phyloP scores from a whole-genome alignment of 768 basidiomycete species.

The Trametes meyenii region DNA sequence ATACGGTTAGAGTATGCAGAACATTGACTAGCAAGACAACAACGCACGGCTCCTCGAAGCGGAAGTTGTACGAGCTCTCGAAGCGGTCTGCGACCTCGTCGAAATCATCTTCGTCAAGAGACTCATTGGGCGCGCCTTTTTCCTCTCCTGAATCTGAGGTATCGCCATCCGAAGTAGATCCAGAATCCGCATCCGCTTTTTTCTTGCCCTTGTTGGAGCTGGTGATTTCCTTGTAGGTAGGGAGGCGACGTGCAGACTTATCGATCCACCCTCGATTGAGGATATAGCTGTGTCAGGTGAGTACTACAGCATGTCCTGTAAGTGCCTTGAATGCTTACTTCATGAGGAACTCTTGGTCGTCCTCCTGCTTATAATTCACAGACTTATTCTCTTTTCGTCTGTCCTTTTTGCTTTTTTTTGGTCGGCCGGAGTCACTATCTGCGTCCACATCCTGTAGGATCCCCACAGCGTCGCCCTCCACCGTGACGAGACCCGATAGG shows the following conservation, averaged over 20 bases:
- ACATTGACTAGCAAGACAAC: not conserved
- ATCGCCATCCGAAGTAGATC: constrained; percentile 26
- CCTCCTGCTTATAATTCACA: constrained; percentile 52
- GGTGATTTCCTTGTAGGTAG: constrained; percentile 85
- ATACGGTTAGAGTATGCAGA: constrained; percentile 12
- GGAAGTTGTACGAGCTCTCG: constrained; percentile 96
- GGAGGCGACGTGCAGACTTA: constrained; percentile 66
- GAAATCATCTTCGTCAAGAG: constrained; percentile 71
- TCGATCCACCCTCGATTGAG: constrained; percentile 98
- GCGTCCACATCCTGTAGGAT: constrained; percentile 31
- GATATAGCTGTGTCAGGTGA: constrained; percentile 69
- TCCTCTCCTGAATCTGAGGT: constrained; percentile 9
- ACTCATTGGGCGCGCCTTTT: constrained; percentile 34
- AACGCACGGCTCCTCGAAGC: constrained; percentile 93
- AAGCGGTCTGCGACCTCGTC: constrained; percentile 91
- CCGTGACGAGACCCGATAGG: constrained; percentile 64
- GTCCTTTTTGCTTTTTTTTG: constrained; percentile 35
- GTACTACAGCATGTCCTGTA: not conserved
- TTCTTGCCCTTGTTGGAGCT: constrained; percentile 33
- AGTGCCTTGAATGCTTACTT: constrained; percentile 56
- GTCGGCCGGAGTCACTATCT: constrained; percentile 29
- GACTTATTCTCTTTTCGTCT: constrained; percentile 30
- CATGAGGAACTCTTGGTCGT: constrained; percentile 86
- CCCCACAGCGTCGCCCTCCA: constrained; percentile 41
- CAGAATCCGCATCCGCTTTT: constrained; percentile 21